Percentiles rank a stretch among this genome's conserved stretches.
Conservation (phyloP, 768 basidiomycete genomes). For the Boletus rufocinnamomeus region DNA sequence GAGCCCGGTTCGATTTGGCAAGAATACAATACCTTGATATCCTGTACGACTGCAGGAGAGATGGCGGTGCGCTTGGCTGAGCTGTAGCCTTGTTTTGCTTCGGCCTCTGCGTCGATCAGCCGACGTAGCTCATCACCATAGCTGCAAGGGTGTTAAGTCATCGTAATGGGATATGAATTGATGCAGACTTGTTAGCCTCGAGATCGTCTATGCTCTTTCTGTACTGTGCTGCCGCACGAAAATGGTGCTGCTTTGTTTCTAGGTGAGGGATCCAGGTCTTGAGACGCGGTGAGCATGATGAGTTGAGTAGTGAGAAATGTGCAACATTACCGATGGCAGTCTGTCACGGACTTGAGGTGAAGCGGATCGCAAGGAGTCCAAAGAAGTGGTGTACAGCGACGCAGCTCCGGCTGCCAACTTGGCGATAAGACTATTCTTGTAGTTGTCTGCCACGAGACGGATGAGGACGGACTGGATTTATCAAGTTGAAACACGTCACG, state of each 20-base stretch:
- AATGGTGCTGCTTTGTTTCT: slow-evolving; percentile 82
- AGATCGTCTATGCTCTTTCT: slow-evolving; percentile 88
- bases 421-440: slow-evolving; percentile 81
- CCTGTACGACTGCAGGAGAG: slow-evolving; percentile 64
- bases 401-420: slow-evolving; percentile 79
- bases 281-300: slow-evolving; percentile 16
- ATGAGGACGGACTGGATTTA: neutral
- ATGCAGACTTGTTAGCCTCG: slow-evolving; percentile 64
- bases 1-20: neutral
- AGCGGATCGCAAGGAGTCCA: slow-evolving; percentile 45
- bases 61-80: slow-evolving; percentile 64
- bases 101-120: slow-evolving; percentile 62
- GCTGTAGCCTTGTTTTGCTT: slow-evolving; percentile 72
- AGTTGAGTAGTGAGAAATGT: neutral
- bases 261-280: slow-evolving; percentile 80
- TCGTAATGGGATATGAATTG: neutral
- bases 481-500: slow-evolving; percentile 6
- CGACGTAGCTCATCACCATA: slow-evolving; percentile 89
- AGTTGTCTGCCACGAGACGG: slow-evolving; percentile 46
- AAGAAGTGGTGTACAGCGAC: slow-evolving; percentile 60
- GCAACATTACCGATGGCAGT: slow-evolving; percentile 54
- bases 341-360: slow-evolving; percentile 44
- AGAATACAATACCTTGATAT: slow-evolving; percentile 62
- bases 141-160: slow-evolving; percentile 41
- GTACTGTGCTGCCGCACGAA: slow-evolving; percentile 85